Percentiles rank a stretch among this genome's conserved stretches.
Conservation (phyloP, 306 rosid species). For the Acacia acuminata region DNA sequence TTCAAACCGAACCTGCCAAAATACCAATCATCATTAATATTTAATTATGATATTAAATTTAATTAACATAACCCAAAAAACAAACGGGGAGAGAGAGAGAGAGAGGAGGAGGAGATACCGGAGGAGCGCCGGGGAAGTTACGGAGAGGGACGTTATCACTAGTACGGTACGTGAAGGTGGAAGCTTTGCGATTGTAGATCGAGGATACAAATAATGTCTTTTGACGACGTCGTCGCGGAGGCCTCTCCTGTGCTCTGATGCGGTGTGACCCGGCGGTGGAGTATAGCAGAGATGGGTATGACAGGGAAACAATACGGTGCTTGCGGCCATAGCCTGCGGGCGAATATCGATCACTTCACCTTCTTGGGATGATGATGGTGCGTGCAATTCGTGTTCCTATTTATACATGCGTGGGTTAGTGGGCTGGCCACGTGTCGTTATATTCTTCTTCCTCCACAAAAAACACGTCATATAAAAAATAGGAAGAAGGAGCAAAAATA, state of each 20-base stretch:
- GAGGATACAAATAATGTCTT: not conserved
- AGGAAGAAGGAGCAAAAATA: too few species aligned
- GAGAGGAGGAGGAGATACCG: not conserved
- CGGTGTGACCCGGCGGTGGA: not conserved
- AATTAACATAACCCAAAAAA: not conserved
- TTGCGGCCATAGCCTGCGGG: not conserved
- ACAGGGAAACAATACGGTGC: not conserved
- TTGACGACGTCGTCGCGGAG: not conserved
- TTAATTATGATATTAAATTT: not conserved
- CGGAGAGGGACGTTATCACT: slow-evolving; percentile 21
- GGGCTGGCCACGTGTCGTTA: not conserved
- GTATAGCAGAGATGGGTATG: not conserved
- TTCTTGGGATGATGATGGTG: not conserved
- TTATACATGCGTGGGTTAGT: not conserved
- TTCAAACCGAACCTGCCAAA: slow-evolving; percentile 37
- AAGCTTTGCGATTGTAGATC: slow-evolving; percentile 3
- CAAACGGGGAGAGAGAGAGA: too few species aligned
- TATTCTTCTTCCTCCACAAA: not conserved
- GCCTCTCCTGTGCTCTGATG: not conserved
- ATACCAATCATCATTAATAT: not conserved
- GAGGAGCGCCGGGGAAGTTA: slow-evolving; percentile 17
- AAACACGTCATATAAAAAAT: not conserved
- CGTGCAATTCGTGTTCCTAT: not conserved
- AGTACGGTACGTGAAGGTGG: slow-evolving; percentile 19
- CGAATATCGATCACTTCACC: not conserved